Conservation (phyloP, 345 rosid species). For the Corymbia maculata region DNA sequence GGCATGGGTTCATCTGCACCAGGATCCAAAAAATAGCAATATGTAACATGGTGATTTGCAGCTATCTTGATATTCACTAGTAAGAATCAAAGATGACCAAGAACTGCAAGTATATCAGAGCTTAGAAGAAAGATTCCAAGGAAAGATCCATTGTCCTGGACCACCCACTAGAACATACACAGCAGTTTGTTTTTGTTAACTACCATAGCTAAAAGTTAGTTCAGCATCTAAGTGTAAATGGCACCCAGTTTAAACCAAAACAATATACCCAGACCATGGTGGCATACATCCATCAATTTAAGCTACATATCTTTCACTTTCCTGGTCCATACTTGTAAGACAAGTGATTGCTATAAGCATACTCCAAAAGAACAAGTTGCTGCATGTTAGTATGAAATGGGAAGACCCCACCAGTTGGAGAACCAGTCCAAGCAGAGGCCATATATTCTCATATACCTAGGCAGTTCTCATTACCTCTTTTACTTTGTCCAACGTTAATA, state of each 20-base stretch:
- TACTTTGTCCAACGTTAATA: background rate
- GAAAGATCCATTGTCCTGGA: background rate
- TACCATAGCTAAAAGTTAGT: background rate
- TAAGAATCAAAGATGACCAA: background rate
- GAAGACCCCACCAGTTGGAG: background rate
- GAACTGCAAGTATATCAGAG: background rate
- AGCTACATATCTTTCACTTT: background rate
- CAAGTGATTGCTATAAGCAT: background rate
- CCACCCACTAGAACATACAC: background rate
- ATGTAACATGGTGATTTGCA: background rate
- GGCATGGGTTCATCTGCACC: slow-evolving; percentile 34
- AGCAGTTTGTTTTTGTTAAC: background rate
- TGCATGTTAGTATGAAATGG: background rate
- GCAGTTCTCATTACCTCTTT: background rate
- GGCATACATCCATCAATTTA: background rate
- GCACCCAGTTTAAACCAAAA: background rate
- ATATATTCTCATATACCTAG: background rate
- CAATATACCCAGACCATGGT: background rate
- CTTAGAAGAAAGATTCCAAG: background rate
- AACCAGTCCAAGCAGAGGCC: background rate
- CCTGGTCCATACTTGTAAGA: background rate
- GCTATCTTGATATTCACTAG: background rate
- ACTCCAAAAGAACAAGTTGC: background rate
- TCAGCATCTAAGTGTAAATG: background rate
- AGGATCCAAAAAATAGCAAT: background rate